These are phyloP conservation scores for Fusarium nanum DNA, from an alignment of 2,329 filamentous ascomycete species.

Conservation along the genomic window DNA sequence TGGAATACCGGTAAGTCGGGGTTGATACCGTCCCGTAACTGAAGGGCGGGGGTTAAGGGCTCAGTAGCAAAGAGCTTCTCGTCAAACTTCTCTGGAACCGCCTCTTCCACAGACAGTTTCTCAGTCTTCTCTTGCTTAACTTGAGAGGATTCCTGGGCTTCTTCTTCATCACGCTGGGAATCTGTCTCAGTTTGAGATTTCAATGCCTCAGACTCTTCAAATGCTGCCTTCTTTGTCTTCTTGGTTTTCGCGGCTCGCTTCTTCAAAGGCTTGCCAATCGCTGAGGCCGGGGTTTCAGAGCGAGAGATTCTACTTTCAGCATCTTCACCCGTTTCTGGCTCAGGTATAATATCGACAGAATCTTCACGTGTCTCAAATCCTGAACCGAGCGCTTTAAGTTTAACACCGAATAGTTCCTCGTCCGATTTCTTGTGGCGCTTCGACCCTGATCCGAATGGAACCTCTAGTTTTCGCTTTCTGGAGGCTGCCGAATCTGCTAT, in stretches of 20 bases:
- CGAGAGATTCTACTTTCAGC: slow-evolving; percentile 55
- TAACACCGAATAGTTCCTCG: slow-evolving; percentile 79
- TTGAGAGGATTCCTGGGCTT: slow-evolving; percentile 34
- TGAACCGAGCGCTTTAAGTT: slow-evolving; percentile 64
- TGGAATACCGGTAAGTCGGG: slow-evolving; percentile 61
- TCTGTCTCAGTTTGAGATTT: slow-evolving; percentile 66
- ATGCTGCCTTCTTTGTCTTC: slow-evolving; percentile 82
- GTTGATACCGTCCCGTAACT: slow-evolving; percentile 58
- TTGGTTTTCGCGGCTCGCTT: slow-evolving; percentile 69
- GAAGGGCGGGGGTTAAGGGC: slow-evolving; percentile 58
- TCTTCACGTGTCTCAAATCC: slow-evolving; percentile 60
- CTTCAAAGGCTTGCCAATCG: slow-evolving; percentile 62
- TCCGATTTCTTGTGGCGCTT: slow-evolving; percentile 86
- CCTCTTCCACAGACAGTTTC: slow-evolving; percentile 47
- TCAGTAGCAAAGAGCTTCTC: slow-evolving; percentile 63
- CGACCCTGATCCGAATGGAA: slow-evolving; percentile 73
- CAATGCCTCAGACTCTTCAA: slow-evolving; percentile 73
- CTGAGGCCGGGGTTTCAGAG: slow-evolving; percentile 60
- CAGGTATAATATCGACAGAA: slow-evolving; percentile 63
- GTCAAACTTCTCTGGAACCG: slow-evolving; percentile 56
- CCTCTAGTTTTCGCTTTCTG: slow-evolving; percentile 80
- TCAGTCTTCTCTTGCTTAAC: slow-evolving; percentile 27
- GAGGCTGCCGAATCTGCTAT: slow-evolving; percentile 66
- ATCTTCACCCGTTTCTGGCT: slow-evolving; percentile 60
- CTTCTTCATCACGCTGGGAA: slow-evolving; percentile 55